A percentile compares a stretch with the other conserved stretches of the same genome.
Conservation (phyloP, 192 early-diverging fungal genomes). For the Coemansia sp. region DNA sequence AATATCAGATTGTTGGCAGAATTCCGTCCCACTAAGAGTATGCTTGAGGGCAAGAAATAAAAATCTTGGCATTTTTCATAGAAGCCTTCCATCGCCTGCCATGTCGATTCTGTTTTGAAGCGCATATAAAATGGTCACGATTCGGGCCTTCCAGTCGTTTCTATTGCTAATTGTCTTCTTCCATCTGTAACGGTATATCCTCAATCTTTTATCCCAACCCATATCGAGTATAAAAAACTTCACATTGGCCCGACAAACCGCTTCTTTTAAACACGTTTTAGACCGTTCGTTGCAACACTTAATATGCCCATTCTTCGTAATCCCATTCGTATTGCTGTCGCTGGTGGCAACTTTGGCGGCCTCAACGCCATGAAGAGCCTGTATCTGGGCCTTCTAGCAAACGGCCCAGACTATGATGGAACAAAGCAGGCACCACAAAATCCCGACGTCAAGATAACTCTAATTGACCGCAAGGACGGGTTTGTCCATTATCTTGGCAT, state of each 20-base stretch:
- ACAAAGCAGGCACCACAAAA: constrained; percentile 40
- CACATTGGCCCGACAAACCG: background rate
- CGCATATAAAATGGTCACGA: background rate
- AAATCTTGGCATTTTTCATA: constrained; percentile 3
- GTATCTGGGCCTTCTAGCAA: constrained; percentile 40
- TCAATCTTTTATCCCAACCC: background rate
- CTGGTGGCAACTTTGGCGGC: constrained; percentile 52
- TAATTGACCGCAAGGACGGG: constrained; percentile 41
- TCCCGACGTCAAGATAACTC: constrained; percentile 38
- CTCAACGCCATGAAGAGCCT: constrained; percentile 34
- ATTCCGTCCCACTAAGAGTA: no score
- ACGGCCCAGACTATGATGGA: constrained; percentile 40
- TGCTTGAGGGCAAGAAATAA: background rate
- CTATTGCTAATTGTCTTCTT: background rate
- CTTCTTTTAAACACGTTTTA: background rate
- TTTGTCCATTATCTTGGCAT: constrained; percentile 47
- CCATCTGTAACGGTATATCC: background rate
- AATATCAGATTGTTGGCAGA: no score
- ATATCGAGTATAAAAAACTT: background rate
- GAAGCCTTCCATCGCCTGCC: background rate
- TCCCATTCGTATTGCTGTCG: constrained; percentile 42
- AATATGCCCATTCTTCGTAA: constrained; percentile 24
- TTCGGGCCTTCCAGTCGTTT: background rate
- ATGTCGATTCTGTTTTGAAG: background rate
- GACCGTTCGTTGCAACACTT: background rate